These are phyloP conservation scores for Geotrichum australiense DNA, from an alignment of 1,139 yeast genomes.

Conservation along the genomic window DNA sequence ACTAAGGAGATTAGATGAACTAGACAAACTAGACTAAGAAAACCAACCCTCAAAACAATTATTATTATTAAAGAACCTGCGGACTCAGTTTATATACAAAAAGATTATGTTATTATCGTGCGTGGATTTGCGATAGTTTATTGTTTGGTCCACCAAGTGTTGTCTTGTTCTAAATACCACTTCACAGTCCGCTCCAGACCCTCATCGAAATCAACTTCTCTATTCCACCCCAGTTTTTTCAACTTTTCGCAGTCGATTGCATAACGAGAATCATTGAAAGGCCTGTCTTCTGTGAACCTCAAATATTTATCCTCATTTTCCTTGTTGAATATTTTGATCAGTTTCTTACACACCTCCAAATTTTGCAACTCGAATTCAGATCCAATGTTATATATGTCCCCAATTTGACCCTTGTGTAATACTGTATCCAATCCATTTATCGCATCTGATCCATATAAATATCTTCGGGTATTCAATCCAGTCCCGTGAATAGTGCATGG, in stretches of 20 bases:
- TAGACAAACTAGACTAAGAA: conserved; percentile 30
- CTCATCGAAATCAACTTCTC: conserved; percentile 33
- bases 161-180: conserved; percentile 33
- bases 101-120: too few species aligned
- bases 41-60: too few species aligned
- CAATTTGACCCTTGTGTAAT: conserved; percentile 32
- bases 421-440: conserved; percentile 39
- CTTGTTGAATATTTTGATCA: conserved; percentile 30
- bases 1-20: conserved; percentile 47
- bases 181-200: conserved; percentile 37
- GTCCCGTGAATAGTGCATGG: conserved; percentile 42
- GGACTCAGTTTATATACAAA: too few species aligned
- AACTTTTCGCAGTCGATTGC: conserved; percentile 39
- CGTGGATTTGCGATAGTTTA: too few species aligned
- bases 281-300: conserved; percentile 41
- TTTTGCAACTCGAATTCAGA: conserved; percentile 43
- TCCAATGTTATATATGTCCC: conserved; percentile 45
- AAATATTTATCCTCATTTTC: conserved; percentile 26
- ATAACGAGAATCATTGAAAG: conserved; percentile 47
- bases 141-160: conserved; percentile 19
- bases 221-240: conserved; percentile 44
- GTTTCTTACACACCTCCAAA: conserved; percentile 29
- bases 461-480: conserved; percentile 43
- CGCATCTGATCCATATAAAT: conserved; percentile 46
- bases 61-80: too few species aligned